These are phyloP conservation scores for Ogataea glucozyma DNA, from an alignment of 805 yeast species.

Conservation along the genomic window DNA sequence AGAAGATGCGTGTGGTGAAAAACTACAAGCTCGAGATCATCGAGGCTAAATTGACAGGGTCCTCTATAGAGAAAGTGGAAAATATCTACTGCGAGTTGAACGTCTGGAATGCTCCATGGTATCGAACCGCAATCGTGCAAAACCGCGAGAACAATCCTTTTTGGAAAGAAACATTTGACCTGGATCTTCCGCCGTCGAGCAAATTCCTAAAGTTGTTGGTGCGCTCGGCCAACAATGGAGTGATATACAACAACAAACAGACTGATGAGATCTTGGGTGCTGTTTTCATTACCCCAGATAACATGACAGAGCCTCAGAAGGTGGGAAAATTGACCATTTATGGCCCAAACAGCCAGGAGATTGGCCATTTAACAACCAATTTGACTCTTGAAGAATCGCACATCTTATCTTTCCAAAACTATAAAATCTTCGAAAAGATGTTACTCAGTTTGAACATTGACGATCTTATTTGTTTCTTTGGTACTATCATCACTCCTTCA, in stretches of 20 bases:
- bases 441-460: slow-evolving; percentile 53
- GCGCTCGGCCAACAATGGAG: slow-evolving; percentile 28
- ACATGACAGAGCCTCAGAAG: slow-evolving; percentile 36
- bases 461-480: slow-evolving; percentile 51
- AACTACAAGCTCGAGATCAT: slow-evolving; percentile 56
- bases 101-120: slow-evolving; percentile 76
- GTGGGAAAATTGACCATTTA: slow-evolving; percentile 25
- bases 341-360: slow-evolving; percentile 36
- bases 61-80: slow-evolving; percentile 1
- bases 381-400: slow-evolving; percentile 53
- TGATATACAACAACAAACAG: slow-evolving; percentile 18
- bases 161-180: slow-evolving; percentile 77
- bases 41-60: slow-evolving; percentile 56
- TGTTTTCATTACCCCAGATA: slow-evolving; percentile 54
- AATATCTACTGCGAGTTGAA: slow-evolving; percentile 66
- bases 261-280: slow-evolving; percentile 52
- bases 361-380: slow-evolving; percentile 60
- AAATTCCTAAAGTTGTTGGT: slow-evolving; percentile 52
- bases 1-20: slow-evolving; percentile 54
- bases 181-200: slow-evolving; percentile 59
- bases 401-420: slow-evolving; percentile 60
- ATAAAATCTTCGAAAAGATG: slow-evolving; percentile 62
- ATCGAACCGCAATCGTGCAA: slow-evolving; percentile 66
- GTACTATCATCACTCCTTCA: slow-evolving; percentile 29
- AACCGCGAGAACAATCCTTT: slow-evolving; percentile 55